Evolutionary conservation across 2,329 filamentous ascomycete genomes (phyloP).

Genomic region (Claviceps paspali): DNA sequence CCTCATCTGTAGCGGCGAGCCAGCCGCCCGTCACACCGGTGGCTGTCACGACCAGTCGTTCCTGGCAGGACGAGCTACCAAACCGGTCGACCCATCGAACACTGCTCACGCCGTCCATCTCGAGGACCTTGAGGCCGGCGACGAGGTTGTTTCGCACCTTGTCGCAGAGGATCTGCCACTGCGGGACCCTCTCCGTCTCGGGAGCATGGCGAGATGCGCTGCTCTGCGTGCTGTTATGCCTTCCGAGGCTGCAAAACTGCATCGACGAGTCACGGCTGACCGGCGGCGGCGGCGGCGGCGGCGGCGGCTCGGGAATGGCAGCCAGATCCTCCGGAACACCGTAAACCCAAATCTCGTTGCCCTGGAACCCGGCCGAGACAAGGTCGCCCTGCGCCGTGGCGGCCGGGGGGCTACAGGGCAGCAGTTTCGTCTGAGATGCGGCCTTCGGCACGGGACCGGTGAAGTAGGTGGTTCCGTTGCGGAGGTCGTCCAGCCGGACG

Average conservation of each 20-base stretch:
- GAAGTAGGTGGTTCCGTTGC: constrained; percentile 67
- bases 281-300: constrained; percentile 14
- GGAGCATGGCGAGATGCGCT: constrained; percentile 18
- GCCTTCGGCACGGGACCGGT: constrained; percentile 48
- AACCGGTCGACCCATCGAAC: constrained; percentile 56
- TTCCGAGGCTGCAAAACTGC: constrained; percentile 10
- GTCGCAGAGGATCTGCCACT: constrained; percentile 56
- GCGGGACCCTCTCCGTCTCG: constrained; percentile 31
- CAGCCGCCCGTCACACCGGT: constrained; percentile 49
- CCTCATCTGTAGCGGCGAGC: constrained; percentile 46
- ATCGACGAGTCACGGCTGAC: constrained; percentile 10
- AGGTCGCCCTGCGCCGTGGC: constrained; percentile 56
- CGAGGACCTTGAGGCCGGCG: constrained; percentile 47
- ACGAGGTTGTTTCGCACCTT: constrained; percentile 56
- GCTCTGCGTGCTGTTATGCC: constrained; percentile 16
- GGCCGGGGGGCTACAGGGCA: constrained; percentile 54
- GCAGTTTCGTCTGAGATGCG: constrained; percentile 38
- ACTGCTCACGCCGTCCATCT: constrained; percentile 49
- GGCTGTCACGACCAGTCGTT: constrained; percentile 54
- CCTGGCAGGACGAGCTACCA: constrained; percentile 30
- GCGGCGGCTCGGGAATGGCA: constrained; percentile 32
- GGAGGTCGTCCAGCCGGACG: constrained; percentile 57
- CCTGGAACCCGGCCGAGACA: constrained; percentile 58
- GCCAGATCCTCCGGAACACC: constrained; percentile 62
- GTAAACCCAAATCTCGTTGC: constrained; percentile 63